These are phyloP conservation scores for Capronia americana DNA, from an alignment of 2,329 filamentous ascomycete genomes.

Conservation along the genomic window DNA sequence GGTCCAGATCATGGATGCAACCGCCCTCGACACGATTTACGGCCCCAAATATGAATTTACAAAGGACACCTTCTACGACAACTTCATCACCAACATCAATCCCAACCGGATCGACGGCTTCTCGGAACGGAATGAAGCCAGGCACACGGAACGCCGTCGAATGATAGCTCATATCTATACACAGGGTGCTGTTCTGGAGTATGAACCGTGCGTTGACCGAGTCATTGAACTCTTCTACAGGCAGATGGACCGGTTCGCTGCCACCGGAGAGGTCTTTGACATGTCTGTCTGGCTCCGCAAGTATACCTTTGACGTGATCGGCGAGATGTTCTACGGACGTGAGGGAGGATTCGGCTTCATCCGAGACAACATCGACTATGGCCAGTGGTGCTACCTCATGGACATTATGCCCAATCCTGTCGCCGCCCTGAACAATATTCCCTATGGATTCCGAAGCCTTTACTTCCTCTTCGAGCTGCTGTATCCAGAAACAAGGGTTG, in stretches of 20 bases:
- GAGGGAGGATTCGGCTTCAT: conserved; percentile 36
- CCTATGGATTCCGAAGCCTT: conserved; percentile 27
- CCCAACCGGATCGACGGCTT: conserved; percentile 28
- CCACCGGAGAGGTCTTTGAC: conserved; percentile 19
- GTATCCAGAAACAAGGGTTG: conserved; percentile 26
- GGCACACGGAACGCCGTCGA: conserved; percentile 28
- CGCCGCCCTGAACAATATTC: conserved; percentile 26
- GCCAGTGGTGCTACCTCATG: conserved; percentile 36
- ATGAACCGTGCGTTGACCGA: conserved; percentile 36
- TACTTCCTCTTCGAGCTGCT: conserved; percentile 31
- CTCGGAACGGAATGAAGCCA: conserved; percentile 31
- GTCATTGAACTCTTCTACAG: conserved; percentile 34
- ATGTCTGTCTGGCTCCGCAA: conserved; percentile 34
- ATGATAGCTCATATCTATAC: conserved; percentile 35
- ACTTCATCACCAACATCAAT: conserved; percentile 29
- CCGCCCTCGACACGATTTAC: conserved; percentile 32
- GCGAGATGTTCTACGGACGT: conserved; percentile 34
- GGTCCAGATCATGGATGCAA: conserved; percentile 30
- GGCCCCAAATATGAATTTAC: conserved; percentile 29
- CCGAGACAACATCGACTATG: conserved; percentile 36
- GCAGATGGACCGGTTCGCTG: conserved; percentile 31
- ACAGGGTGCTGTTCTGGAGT: conserved; percentile 34
- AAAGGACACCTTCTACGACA: conserved; percentile 32
- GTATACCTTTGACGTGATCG: conserved; percentile 36
- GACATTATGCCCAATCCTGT: conserved; percentile 32